Evolutionary conservation across 140 eudicot species (phyloP).

Genomic region (Senecio squalidus): DNA sequence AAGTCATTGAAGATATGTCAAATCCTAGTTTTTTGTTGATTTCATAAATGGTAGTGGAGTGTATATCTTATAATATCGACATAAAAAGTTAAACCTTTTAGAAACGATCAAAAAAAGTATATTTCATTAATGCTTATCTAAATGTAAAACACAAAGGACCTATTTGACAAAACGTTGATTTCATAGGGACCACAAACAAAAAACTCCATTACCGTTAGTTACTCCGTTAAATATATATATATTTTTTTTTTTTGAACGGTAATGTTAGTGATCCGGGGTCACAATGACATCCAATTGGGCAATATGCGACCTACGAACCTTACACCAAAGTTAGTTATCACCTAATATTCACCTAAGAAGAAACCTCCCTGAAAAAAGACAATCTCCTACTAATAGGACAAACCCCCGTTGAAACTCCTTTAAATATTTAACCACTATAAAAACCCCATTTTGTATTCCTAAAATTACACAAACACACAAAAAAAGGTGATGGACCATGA

Average conservation of each 20-base stretch:
- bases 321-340: too few relatives aligned
- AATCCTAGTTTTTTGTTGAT: conserved; percentile 25
- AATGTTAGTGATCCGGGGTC: too few relatives aligned
- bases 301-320: too few relatives aligned
- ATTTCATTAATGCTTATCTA: conserved; percentile 17
- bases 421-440: too few relatives aligned
- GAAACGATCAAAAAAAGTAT: conserved; percentile 19
- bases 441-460: background rate
- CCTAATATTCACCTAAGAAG: too few relatives aligned
- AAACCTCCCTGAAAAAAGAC: too few relatives aligned
- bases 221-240: background rate
- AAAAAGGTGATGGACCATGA: conserved; percentile 30
- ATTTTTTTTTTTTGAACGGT: too few relatives aligned
- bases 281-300: too few relatives aligned
- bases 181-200: conserved; percentile 24
- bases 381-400: too few relatives aligned
- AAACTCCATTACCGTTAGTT: conserved; percentile 13
- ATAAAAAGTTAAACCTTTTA: conserved; percentile 15
- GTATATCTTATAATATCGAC: conserved; percentile 21
- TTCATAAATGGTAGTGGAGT: conserved; percentile 27
- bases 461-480: conserved; percentile 7
- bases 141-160: conserved; percentile 9
- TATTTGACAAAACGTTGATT: conserved; percentile 13
- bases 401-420: too few relatives aligned
- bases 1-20: conserved; percentile 8